phyloP scores from a whole-genome alignment of 352 stramenopile genomes.

The Thraustotheca clavata region DNA sequence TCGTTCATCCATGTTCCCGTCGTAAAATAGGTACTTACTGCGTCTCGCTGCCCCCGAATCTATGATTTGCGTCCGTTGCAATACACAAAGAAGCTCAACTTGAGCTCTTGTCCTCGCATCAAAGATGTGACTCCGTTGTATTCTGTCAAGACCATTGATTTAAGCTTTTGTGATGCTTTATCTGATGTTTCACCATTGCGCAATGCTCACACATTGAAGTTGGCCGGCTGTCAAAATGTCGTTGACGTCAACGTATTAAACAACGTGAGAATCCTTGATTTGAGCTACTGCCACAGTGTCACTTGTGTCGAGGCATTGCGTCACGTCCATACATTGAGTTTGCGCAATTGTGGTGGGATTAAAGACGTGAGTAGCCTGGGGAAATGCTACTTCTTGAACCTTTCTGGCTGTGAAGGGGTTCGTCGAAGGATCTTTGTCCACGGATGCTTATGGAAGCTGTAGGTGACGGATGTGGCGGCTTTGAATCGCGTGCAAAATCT shows the following conservation, averaged over 20 bases:
- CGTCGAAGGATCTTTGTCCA: background rate
- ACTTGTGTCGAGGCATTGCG: slow-evolving; percentile 38
- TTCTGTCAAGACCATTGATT: slow-evolving; percentile 34
- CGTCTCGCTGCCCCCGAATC: slow-evolving; percentile 49
- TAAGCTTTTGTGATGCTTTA: slow-evolving; percentile 59
- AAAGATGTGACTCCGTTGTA: slow-evolving; percentile 36
- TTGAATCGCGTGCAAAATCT: slow-evolving; percentile 41
- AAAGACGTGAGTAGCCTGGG: slow-evolving; percentile 39
- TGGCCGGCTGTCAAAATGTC: slow-evolving; percentile 43
- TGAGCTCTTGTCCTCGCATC: slow-evolving; percentile 47
- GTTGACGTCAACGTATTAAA: slow-evolving; percentile 38
- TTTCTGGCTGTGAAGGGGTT: slow-evolving; percentile 39
- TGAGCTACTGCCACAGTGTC: slow-evolving; percentile 55
- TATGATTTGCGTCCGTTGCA: slow-evolving; percentile 34
- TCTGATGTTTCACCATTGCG: slow-evolving; percentile 35
- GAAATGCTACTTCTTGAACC: slow-evolving; percentile 41
- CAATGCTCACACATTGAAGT: slow-evolving; percentile 39
- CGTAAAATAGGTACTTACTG: slow-evolving; percentile 16
- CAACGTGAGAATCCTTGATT: slow-evolving; percentile 41
- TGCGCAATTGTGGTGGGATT: slow-evolving; percentile 47
- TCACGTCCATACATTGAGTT: slow-evolving; percentile 44
- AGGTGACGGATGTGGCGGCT: slow-evolving; percentile 37
- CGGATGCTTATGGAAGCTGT: background rate
- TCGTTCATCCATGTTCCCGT: background rate
- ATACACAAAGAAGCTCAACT: slow-evolving; percentile 31